Base-by-base conservation (phyloP, 768 basidiomycete genomes). In the Mycena kentingensis region DNA sequence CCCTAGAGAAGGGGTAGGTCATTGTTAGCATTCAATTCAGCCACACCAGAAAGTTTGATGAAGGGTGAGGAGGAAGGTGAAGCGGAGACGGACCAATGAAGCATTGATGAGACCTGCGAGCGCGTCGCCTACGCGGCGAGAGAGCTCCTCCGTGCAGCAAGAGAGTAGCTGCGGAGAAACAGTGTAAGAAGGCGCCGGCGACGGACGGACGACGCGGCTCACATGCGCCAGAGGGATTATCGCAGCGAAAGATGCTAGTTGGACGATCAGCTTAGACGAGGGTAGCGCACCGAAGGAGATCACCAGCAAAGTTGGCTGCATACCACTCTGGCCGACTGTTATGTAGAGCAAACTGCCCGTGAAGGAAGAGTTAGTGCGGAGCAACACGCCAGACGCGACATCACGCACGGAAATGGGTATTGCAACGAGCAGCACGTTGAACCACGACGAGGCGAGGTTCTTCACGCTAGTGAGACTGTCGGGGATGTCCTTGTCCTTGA, bases 151-250 rank as follows among this genome's bases (percentile, higher is more conserved):
- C 0, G 85, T 87, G 0, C 82, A 84, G 54, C 84, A 85, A 0
- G 82, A 83, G 3, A 86, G 73, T 0, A 85, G 65, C 80, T 82
- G 35, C 2, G 31, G 34, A 59, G 25, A 16, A 19, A 10, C 8
- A 29, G 1, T n/a, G n/a, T n/a, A n/a, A 26, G 10, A 1, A 25
- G 32, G 19, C 22, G 18, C 28, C 13, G 46, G 24, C 22, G 41
- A n/a, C 22, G 41, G n/a, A n/a, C n/a, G n/a, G 26, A 12, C 22
- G 22, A 38, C 8, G n/a, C 13, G 13, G 21, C 37, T 21, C 27
- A 78, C 80, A 63, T 83, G 82, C 18, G 85, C 84, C 4, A 85
- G 71, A 1, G 84, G 85, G 13, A 87, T 70, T 53, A 87, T 87
- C 6, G 84, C 78, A 31, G 82, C 60, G 67, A 86, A 83, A 0